phyloP scores from a whole-genome alignment of 192 early-diverging fungal genomes.

The Coemansia sp. region DNA sequence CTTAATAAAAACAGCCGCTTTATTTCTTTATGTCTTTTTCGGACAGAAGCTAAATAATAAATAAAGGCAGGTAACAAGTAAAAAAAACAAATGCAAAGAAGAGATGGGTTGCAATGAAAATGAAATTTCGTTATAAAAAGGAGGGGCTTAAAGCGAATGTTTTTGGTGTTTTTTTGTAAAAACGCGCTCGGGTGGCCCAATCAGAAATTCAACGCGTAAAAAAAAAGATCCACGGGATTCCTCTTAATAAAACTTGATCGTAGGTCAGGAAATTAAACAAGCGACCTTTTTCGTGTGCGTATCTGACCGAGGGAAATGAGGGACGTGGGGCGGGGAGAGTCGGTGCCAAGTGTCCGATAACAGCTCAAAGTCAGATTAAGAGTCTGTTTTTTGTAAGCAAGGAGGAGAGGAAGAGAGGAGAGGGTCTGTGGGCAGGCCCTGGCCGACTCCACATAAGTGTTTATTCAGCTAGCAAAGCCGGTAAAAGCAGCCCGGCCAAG shows the following conservation, averaged over 20 bases:
- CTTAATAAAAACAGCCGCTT: background rate
- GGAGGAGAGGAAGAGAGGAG: too few relatives aligned
- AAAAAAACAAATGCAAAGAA: constrained; percentile 9
- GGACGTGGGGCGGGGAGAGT: background rate
- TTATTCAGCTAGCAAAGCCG: too few relatives aligned
- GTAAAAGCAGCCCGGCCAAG: background rate
- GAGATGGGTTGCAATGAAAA: background rate
- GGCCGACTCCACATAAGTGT: too few relatives aligned
- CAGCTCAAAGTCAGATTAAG: too few relatives aligned
- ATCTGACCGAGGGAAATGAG: too few relatives aligned
- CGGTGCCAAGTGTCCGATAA: too few relatives aligned
- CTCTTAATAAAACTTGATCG: background rate
- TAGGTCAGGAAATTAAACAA: too few relatives aligned
- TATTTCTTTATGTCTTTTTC: background rate
- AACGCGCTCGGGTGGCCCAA: background rate
- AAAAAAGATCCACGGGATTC: background rate
- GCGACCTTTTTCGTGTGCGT: too few relatives aligned
- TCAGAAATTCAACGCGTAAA: background rate
- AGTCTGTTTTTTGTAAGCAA: too few relatives aligned
- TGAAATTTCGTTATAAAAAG: background rate
- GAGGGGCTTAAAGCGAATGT: background rate
- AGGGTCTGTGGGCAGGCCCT: too few relatives aligned
- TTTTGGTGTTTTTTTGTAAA: background rate
- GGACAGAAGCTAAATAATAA: background rate
- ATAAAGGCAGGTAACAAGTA: background rate